Conservation (phyloP, 306 rosid species). For the Cucurbita ficifolia region DNA sequence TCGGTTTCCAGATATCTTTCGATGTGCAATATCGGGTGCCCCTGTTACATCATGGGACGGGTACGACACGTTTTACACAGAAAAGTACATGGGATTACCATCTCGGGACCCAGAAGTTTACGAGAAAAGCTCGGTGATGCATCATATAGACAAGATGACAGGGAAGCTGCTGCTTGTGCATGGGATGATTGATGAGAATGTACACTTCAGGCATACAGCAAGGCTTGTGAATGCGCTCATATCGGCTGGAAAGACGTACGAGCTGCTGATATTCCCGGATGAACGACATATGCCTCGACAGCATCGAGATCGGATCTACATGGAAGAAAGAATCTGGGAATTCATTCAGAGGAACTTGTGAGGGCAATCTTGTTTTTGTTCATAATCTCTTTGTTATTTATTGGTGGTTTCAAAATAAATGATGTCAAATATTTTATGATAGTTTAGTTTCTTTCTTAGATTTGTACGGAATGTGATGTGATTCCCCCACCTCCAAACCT, state of each 20-base stretch:
- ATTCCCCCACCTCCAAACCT: background rate
- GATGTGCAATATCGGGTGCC: slow-evolving; percentile 73
- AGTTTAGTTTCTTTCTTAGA: background rate
- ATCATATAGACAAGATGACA: slow-evolving; percentile 52
- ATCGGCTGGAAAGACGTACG: slow-evolving; percentile 68
- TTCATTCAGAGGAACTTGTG: slow-evolving; percentile 62
- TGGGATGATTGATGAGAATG: slow-evolving; percentile 97
- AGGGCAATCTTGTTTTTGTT: slow-evolving; percentile 11
- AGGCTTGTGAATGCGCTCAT: slow-evolving; percentile 79
- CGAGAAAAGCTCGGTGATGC: slow-evolving; percentile 52
- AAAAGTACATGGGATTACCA: slow-evolving; percentile 92
- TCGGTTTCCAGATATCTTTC: slow-evolving; percentile 57
- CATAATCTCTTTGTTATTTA: background rate
- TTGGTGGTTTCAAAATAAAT: background rate
- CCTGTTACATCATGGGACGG: slow-evolving; percentile 96
- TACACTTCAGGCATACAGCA: slow-evolving; percentile 93
- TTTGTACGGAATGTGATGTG: background rate
- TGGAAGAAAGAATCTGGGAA: slow-evolving; percentile 96
- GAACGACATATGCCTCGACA: slow-evolving; percentile 94
- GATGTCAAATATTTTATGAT: background rate
- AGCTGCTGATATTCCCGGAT: slow-evolving; percentile 73
- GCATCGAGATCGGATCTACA: slow-evolving; percentile 59
- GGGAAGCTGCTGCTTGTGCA: slow-evolving; percentile 74
- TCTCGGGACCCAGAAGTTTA: slow-evolving; percentile 32
- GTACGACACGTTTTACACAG: slow-evolving; percentile 87